Conservation (phyloP, 768 basidiomycete species). For the Trametes cinnabarina region DNA sequence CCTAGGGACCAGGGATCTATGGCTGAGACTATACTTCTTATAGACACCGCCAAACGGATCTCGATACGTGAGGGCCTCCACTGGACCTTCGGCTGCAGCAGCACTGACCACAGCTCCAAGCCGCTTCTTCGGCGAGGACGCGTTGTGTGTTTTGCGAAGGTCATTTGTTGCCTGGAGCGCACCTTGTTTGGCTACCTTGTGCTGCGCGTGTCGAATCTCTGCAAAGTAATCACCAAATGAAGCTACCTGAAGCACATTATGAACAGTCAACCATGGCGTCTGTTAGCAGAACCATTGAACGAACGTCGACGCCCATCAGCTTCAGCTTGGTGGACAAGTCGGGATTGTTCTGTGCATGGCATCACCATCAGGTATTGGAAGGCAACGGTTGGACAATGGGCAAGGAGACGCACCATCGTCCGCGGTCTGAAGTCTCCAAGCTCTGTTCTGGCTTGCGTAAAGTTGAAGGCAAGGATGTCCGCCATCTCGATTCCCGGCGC, state of each 20-base stretch:
- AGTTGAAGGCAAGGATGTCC: slow-evolving; percentile 69
- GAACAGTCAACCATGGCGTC: background rate
- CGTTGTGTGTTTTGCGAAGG: slow-evolving; percentile 11
- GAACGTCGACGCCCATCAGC: slow-evolving; percentile 57
- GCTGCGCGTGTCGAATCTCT: slow-evolving; percentile 35
- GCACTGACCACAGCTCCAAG: slow-evolving; percentile 11
- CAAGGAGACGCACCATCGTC: slow-evolving; percentile 36
- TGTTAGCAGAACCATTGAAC: slow-evolving; percentile 7
- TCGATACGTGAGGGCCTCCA: slow-evolving; percentile 63
- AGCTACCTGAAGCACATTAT: slow-evolving; percentile 41
- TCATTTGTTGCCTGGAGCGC: background rate
- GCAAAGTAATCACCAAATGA: slow-evolving; percentile 75
- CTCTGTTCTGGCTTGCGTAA: slow-evolving; percentile 51
- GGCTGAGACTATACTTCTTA: slow-evolving; percentile 50
- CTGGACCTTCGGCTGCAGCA: slow-evolving; percentile 36
- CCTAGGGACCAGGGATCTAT: background rate
- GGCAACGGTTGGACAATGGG: background rate
- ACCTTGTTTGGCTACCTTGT: background rate
- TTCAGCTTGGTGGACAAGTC: slow-evolving; percentile 73
- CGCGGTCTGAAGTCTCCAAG: slow-evolving; percentile 41
- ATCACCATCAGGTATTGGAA: slow-evolving; percentile 24
- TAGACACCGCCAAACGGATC: slow-evolving; percentile 73
- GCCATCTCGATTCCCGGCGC: slow-evolving; percentile 80
- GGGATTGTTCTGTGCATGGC: slow-evolving; percentile 48
- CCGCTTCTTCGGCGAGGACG: slow-evolving; percentile 25